phyloP scores from a whole-genome alignment of 176 grass and related monocot species.

The Avena eriantha region DNA sequence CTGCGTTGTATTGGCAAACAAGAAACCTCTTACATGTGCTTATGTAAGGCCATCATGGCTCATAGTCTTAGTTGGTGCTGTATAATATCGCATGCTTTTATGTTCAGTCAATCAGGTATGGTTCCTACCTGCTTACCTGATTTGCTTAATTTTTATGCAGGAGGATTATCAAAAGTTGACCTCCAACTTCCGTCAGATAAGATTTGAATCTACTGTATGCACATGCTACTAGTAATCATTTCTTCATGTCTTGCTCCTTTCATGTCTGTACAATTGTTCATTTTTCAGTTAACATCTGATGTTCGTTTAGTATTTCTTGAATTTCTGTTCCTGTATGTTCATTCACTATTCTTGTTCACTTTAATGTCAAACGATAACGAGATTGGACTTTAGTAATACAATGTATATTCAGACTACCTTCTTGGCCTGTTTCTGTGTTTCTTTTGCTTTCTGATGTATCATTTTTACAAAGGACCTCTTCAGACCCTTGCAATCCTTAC shows the following conservation, averaged over 20 bases:
- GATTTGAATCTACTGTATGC: slow-evolving; percentile 96
- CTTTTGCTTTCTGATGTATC: background rate
- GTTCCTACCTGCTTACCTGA: slow-evolving; percentile 28
- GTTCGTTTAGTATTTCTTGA: background rate
- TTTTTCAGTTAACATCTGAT: background rate
- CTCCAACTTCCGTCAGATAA: slow-evolving; percentile 67
- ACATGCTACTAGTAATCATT: background rate
- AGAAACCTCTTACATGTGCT: slow-evolving; percentile 83
- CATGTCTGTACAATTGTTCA: slow-evolving; percentile 14
- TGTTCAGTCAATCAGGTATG: background rate
- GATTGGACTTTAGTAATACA: background rate
- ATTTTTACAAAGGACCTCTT: slow-evolving; percentile 4
- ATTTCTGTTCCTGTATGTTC: background rate
- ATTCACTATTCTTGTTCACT: background rate
- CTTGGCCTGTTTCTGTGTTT: background rate
- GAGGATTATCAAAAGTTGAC: slow-evolving; percentile 78
- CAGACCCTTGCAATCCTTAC: slow-evolving; percentile 35
- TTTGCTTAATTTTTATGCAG: slow-evolving; percentile 58
- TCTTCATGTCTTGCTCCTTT: slow-evolving; percentile 5
- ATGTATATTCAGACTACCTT: background rate
- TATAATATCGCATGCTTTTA: background rate
- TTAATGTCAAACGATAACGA: background rate
- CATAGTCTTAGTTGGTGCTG: background rate
- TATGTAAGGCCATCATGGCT: slow-evolving; percentile 59
- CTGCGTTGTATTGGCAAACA: slow-evolving; percentile 80